Base-by-base conservation (phyloP, 768 basidiomycete species). In the Ramaria sp. region DNA sequence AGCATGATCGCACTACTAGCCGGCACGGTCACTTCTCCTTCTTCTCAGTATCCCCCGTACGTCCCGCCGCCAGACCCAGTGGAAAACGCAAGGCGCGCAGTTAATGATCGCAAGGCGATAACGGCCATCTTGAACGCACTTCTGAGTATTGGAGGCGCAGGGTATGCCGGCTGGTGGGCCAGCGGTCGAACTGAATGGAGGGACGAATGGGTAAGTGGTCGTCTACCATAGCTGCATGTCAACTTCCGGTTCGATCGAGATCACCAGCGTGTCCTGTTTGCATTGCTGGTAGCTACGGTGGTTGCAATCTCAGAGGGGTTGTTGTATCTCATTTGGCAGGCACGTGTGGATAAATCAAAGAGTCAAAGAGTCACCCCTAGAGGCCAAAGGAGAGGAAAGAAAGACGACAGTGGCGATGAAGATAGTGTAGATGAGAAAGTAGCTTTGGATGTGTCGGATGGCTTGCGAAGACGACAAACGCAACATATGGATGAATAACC, bases 21-120 rank as follows among this genome's bases (percentile, higher is more conserved):
- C 15, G 88, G 88, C 36, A 75, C 82, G 5, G 78, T 74, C 42
- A 83, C 88, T n/a, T 87, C 86, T 5, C 88, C 88, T 20, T 80
- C 85, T 56, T 78, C 83, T 52, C 79, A 73, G 34, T 85, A 88
- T 57, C 81, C 81, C 30, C 59, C 68, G 8, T 78, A 80, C 60
- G 56, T 62, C 3, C 73, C 71, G 22, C 74, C 71, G 20, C 74
- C 28, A 74, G 38, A 48, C 20, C 55, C 78, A 58, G 70, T 76
- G 54, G 63, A 77, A 13, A 73, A 71, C 43, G 56, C 47, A 10
- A 71, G 69, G 41, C 67, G 72, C 34, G 75, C 67, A 50, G 66
- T 68, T 24, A 73, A 73, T 41, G 86, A 90, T 56, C 70, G 76
- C 52, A 81, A 81, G 56, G 78, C 81, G 12, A 79, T 91, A 20